phyloP scores from a whole-genome alignment of 257 asterid genomes.

The Scutellaria barbata region DNA sequence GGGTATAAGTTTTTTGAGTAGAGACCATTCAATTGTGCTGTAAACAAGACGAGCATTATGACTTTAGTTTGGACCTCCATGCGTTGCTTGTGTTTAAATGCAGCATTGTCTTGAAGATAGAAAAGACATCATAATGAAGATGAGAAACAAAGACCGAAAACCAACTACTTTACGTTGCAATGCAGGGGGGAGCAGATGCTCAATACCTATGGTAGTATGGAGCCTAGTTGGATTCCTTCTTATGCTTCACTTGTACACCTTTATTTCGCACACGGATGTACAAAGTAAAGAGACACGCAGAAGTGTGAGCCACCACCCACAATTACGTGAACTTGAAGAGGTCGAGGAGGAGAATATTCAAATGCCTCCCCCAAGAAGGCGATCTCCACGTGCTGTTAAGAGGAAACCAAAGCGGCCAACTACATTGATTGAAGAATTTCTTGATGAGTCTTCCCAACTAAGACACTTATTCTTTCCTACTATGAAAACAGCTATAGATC shows the following conservation, averaged over 20 bases:
- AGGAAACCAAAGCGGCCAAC: slow-evolving; percentile 71
- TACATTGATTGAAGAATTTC: slow-evolving; percentile 83
- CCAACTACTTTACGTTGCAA: slow-evolving; percentile 71
- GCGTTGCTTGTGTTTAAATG: slow-evolving; percentile 52
- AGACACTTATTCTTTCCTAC: slow-evolving; percentile 85
- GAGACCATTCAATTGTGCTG: slow-evolving; percentile 21
- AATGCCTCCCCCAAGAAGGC: slow-evolving; percentile 78
- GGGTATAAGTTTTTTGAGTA: slow-evolving; percentile 2
- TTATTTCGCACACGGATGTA: slow-evolving; percentile 43
- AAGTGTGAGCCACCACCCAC: slow-evolving; percentile 40
- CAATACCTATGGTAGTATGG: slow-evolving; percentile 53
- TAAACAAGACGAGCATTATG: slow-evolving; percentile 38
- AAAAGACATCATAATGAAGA: slow-evolving; percentile 69
- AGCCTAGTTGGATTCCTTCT: slow-evolving; percentile 70
- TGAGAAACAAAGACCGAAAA: slow-evolving; percentile 70
- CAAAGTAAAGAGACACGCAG: slow-evolving; percentile 38
- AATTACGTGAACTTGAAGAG: slow-evolving; percentile 67
- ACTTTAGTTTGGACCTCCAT: slow-evolving; percentile 52
- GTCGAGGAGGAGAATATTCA: slow-evolving; percentile 87
- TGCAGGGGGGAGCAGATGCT: slow-evolving; percentile 94
- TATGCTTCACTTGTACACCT: slow-evolving; percentile 62
- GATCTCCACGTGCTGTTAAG: slow-evolving; percentile 92
- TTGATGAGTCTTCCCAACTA: slow-evolving; percentile 82
- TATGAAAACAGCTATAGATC: slow-evolving; percentile 62
- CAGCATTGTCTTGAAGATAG: slow-evolving; percentile 62